Percentiles rank a stretch among this genome's conserved stretches.
phyloP scores from a whole-genome alignment of 2,329 filamentous ascomycete species.

The Penicillium sp. region DNA sequence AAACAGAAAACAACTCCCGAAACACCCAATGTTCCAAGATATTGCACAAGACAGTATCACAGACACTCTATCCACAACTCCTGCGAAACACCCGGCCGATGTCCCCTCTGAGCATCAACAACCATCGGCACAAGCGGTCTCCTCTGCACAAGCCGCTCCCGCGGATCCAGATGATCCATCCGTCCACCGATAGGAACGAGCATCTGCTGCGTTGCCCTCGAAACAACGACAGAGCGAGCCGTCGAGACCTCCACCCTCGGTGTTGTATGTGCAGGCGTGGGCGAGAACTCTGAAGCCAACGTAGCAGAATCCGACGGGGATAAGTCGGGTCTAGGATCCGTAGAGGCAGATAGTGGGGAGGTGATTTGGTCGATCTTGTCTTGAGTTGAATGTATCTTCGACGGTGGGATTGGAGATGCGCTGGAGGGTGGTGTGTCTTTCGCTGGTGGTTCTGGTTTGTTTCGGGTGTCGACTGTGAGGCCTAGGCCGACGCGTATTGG shows the following conservation, averaged over 20 bases:
- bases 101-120: constrained; percentile 28
- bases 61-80: constrained; percentile 32
- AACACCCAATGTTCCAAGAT: neutral
- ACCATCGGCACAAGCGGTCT: constrained; percentile 29
- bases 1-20: neutral
- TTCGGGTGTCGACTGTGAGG: constrained; percentile 1
- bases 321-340: constrained; percentile 8
- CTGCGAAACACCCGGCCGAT: constrained; percentile 33
- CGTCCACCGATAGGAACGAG: constrained; percentile 35
- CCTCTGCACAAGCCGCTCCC: constrained; percentile 31
- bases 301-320: constrained; percentile 18
- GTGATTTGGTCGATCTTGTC: constrained; percentile 13
- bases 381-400: constrained; percentile 13
- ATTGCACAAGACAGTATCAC: constrained; percentile 10
- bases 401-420: constrained; percentile 16
- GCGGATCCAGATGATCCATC: constrained; percentile 22
- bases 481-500: neutral
- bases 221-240: constrained; percentile 40
- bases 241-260: constrained; percentile 35
- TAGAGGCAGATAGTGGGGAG: constrained; percentile 14
- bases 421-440: constrained; percentile 10
- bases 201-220: constrained; percentile 34
- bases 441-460: constrained; percentile 10
- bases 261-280: neutral
- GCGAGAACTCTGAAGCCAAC: constrained; percentile 7